Conservation (phyloP, 2,329 filamentous ascomycete species). For the Colletotrichum lindemuthianum region DNA sequence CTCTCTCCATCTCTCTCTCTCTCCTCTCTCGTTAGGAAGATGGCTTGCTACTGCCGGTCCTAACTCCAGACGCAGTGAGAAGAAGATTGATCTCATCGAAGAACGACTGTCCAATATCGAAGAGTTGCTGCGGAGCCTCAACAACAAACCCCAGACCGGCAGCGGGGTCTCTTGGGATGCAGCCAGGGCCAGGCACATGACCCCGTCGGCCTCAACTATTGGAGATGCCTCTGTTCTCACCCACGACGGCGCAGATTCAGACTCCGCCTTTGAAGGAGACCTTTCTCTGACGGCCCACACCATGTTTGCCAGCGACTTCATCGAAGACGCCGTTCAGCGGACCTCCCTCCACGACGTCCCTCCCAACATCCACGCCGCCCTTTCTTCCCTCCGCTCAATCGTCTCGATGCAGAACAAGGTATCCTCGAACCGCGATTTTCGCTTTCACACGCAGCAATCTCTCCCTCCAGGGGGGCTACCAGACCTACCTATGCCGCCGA, state of each 20-base stretch:
- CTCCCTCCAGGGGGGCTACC: slow-evolving; percentile 57
- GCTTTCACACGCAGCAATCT: slow-evolving; percentile 57
- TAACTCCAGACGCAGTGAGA: slow-evolving; percentile 53
- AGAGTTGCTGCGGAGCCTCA: slow-evolving; percentile 51
- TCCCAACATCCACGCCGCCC: slow-evolving; percentile 62
- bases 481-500: slow-evolving; percentile 66
- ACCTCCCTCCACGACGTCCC: slow-evolving; percentile 56
- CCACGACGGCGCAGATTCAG: slow-evolving; percentile 52
- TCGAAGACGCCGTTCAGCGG: slow-evolving; percentile 62
- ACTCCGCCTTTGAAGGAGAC: slow-evolving; percentile 58
- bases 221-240: slow-evolving; percentile 33
- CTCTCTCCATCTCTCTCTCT: not conserved
- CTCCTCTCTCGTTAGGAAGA: not conserved
- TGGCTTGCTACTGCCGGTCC: no score
- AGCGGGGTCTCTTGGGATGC: slow-evolving; percentile 18
- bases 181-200: slow-evolving; percentile 36
- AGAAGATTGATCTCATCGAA: slow-evolving; percentile 62
- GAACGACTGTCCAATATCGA: slow-evolving; percentile 57
- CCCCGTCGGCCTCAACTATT: slow-evolving; percentile 36
- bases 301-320: slow-evolving; percentile 63
- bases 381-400: slow-evolving; percentile 62
- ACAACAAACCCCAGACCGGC: slow-evolving; percentile 40
- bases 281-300: slow-evolving; percentile 61
- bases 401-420: slow-evolving; percentile 60
- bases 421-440: slow-evolving; percentile 52